Base-by-base conservation (phyloP, 2,329 filamentous ascomycete species). In the Ophiostoma fasciatum region DNA sequence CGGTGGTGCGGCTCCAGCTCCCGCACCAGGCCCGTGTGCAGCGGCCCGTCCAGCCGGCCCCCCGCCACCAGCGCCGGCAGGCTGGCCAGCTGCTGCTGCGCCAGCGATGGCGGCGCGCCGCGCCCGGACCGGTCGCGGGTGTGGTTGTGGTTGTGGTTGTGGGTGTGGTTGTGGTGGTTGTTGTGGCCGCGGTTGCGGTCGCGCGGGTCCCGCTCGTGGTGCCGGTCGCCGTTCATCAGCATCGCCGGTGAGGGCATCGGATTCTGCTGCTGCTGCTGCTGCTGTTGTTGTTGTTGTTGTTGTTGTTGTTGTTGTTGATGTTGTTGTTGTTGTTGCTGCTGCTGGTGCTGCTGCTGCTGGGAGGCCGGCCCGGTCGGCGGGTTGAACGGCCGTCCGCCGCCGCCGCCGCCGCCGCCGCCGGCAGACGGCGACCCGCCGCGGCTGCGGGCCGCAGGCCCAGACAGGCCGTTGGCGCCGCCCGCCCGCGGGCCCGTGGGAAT, bases 1-100 rank as follows among this genome's bases (percentile, higher is more conserved):
- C 60, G 57, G 44, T 62, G 64, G 49, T 71, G 66, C n/a, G 60
- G 50, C 42, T 71, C 67, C 13, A 71, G 52, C 29, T 74, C 70
- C 10, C 63, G 62, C 22, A 63, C 59, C 18, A 73, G 62, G 13
- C 68, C 66, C 1, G 58, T 57, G 7, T 51, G 51, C 28, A 66
- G 45, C 3, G 65, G 58, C 2, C 63, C 59, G 40, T 72, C 68
- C 15, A 68, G 48, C 44, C 70, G 71, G 20, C 71, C 71, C 26
- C 69, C 68, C 0, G 67, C 63, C 12, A 47, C 38, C 7, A 74
- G 49, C 33, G 71, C 51, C 1, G 69, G 63, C 49, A 74, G 55
- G 3, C 61, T 62, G 14, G 63, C 52, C 2, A 74, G 53, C 14
- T 72, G 55, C 46, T 57, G 64, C 44, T 74, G 68, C 2, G 64